A percentile compares a stretch with the other conserved stretches of the same genome.
phyloP scores from a whole-genome alignment of 192 early-diverging fungal species.

The Coemansia sp. region DNA sequence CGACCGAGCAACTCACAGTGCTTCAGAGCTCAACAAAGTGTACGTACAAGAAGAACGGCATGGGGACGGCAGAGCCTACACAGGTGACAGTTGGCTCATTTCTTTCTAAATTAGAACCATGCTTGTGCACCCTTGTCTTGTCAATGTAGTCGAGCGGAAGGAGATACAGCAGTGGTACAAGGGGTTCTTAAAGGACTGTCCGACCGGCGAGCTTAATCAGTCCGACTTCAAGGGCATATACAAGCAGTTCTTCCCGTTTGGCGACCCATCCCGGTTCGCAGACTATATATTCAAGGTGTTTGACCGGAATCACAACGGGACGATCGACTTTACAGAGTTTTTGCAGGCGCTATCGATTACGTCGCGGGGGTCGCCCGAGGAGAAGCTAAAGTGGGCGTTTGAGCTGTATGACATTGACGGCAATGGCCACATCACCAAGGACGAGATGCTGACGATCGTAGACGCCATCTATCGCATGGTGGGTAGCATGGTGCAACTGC shows the following conservation, averaged over 20 bases:
- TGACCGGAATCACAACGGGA: slow-evolving; percentile 87
- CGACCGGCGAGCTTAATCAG: slow-evolving; percentile 80
- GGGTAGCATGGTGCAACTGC: slow-evolving; percentile 86
- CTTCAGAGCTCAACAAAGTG: slow-evolving; percentile 81
- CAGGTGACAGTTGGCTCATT: neutral
- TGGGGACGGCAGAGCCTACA: neutral
- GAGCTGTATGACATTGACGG: slow-evolving; percentile 91
- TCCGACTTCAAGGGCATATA: slow-evolving; percentile 90
- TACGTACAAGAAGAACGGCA: slow-evolving; percentile 54
- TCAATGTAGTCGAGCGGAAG: slow-evolving; percentile 76
- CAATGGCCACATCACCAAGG: slow-evolving; percentile 82
- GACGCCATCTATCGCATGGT: slow-evolving; percentile 96
- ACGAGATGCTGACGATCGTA: slow-evolving; percentile 92
- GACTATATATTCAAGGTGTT: slow-evolving; percentile 92
- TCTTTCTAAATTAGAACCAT: neutral
- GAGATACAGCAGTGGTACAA: slow-evolving; percentile 97
- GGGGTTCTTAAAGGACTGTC: slow-evolving; percentile 93
- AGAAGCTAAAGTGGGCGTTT: slow-evolving; percentile 88
- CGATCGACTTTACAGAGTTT: slow-evolving; percentile 92
- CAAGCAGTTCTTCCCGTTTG: slow-evolving; percentile 98
- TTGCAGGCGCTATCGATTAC: slow-evolving; percentile 84
- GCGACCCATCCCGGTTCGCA: slow-evolving; percentile 86
- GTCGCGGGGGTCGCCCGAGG: slow-evolving; percentile 78
- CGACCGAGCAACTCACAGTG: slow-evolving; percentile 74
- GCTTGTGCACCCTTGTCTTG: neutral